Evolutionary conservation across 768 basidiomycete genomes (phyloP).

Genomic region (Suillus subluteus): DNA sequence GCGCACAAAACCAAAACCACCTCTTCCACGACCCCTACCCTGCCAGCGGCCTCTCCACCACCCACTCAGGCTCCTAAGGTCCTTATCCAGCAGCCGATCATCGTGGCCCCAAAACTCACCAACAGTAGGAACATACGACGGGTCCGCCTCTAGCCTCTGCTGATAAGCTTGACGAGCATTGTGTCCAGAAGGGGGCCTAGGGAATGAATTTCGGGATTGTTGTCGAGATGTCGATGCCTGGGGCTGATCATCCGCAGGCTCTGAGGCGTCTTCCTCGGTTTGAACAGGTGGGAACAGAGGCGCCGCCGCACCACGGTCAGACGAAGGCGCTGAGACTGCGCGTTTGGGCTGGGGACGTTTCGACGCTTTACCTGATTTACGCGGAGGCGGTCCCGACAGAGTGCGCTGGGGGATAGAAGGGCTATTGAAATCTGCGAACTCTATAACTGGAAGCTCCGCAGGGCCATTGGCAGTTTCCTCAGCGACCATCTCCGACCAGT

Average conservation of each 20-base stretch:
- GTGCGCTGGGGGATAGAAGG: constrained; percentile 34
- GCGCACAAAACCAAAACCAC: constrained; percentile 49
- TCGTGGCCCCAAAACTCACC: constrained; percentile 97
- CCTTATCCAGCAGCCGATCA: constrained; percentile 84
- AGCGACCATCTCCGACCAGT: constrained; percentile 88
- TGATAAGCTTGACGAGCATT: constrained; percentile 87
- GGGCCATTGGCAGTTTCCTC: constrained; percentile 68
- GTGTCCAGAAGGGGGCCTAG: constrained; percentile 50
- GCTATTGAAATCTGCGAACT: constrained; percentile 66
- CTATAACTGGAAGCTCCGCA: constrained; percentile 76
- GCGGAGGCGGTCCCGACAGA: constrained; percentile 44
- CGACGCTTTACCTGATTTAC: constrained; percentile 45
- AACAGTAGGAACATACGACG: constrained; percentile 87
- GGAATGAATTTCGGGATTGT: constrained; percentile 23
- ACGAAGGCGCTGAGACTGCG: constrained; percentile 39
- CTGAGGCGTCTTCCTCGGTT: constrained; percentile 15
- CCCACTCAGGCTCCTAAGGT: constrained; percentile 77
- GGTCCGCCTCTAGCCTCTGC: constrained; percentile 79
- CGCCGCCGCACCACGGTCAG: constrained; percentile 24
- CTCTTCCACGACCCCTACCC: constrained; percentile 66
- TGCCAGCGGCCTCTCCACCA: constrained; percentile 89
- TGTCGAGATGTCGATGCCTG: constrained; percentile 45
- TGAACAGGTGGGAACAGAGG: constrained; percentile 19
- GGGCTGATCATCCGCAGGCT: constrained; percentile 33
- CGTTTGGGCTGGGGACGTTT: constrained; percentile 41